These are phyloP conservation scores for Diplodia scrobiculata DNA, from an alignment of 2,329 filamentous ascomycete species.

Conservation along the genomic window DNA sequence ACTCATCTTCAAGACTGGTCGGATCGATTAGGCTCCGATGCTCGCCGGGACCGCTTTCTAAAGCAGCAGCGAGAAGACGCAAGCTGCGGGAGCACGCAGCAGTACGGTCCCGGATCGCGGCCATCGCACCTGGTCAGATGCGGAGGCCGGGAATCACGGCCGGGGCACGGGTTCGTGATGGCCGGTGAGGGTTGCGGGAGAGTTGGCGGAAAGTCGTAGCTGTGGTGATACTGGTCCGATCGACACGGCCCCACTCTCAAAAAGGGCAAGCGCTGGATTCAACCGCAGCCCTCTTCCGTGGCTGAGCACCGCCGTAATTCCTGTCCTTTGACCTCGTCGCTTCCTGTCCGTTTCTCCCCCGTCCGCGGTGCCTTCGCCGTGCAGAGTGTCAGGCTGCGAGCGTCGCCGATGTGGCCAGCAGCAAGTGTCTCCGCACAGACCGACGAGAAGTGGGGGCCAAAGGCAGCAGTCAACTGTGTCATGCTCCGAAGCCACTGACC, in stretches of 20 bases:
- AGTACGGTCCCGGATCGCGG: constrained; percentile 38
- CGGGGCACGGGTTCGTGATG: background rate
- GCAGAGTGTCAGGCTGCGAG: background rate
- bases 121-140: constrained; percentile 23
- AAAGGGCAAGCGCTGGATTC: background rate
- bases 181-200: background rate
- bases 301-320: constrained; percentile 13
- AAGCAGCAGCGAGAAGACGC: constrained; percentile 34
- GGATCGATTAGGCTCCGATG: constrained; percentile 33
- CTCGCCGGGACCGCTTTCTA: constrained; percentile 32
- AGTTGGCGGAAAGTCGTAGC: background rate
- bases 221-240: background rate
- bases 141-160: background rate
- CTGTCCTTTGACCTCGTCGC: background rate
- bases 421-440: background rate
- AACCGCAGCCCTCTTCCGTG: background rate
- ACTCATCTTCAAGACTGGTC: constrained; percentile 42
- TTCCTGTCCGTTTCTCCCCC: background rate
- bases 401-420: background rate
- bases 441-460: background rate
- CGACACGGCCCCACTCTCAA: constrained; percentile 5
- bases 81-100: constrained; percentile 40
- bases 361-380: background rate
- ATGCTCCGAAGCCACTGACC: background rate
- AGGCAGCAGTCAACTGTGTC: background rate